Evolutionary conservation across 2,329 filamentous ascomycete species (phyloP).

Genomic region (Pyrenophora teres): DNA sequence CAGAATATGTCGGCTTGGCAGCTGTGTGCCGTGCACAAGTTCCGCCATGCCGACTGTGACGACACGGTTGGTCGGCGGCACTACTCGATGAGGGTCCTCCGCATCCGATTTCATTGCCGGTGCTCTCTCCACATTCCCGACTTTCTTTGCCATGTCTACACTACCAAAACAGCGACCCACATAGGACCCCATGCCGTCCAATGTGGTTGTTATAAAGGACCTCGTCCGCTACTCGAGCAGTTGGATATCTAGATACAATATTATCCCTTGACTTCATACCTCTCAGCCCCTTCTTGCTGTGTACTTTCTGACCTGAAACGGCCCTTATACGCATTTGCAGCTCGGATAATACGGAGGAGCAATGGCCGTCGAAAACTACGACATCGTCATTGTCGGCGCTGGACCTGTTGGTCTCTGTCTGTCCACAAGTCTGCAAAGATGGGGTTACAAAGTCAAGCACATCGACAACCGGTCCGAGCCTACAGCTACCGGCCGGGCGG

Average conservation of each 20-base stretch:
- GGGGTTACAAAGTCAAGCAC: slow-evolving; percentile 95
- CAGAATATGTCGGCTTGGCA: slow-evolving; percentile 11
- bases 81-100: slow-evolving; percentile 13
- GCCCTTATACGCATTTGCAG: neutral
- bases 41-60: slow-evolving; percentile 26
- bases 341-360: neutral
- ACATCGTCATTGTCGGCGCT: slow-evolving; percentile 82
- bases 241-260: too few species aligned
- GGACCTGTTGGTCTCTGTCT: slow-evolving; percentile 87
- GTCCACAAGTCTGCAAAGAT: slow-evolving; percentile 84
- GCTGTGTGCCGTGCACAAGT: slow-evolving; percentile 30
- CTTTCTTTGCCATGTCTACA: slow-evolving; percentile 26
- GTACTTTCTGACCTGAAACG: slow-evolving; percentile 2
- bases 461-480: slow-evolving; percentile 89
- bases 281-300: neutral
- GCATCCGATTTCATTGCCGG: slow-evolving; percentile 36
- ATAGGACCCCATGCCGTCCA: neutral
- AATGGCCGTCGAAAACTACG: slow-evolving; percentile 57
- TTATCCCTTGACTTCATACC: too few species aligned
- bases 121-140: slow-evolving; percentile 24
- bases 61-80: slow-evolving; percentile 25
- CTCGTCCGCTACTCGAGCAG: too few species aligned
- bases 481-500: slow-evolving; percentile 82
- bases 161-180: slow-evolving; percentile 11
- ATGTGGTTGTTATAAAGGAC: too few species aligned